phyloP scores from a whole-genome alignment of 805 yeast genomes.

The Candida berthetii region DNA sequence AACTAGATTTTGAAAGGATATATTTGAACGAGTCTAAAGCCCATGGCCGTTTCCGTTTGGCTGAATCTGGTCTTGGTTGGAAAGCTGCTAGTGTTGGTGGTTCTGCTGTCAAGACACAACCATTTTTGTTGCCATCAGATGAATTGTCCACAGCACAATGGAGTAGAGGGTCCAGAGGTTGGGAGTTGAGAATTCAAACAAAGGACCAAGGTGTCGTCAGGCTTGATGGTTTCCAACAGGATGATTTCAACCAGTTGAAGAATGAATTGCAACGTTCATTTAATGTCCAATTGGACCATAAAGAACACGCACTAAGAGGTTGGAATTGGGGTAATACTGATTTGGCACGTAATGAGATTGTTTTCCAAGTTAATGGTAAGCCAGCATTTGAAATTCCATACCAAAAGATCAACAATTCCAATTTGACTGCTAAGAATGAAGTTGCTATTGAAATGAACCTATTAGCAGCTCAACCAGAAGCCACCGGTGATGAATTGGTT shows the following conservation, averaged over 20 bases:
- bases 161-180: conserved; percentile 93
- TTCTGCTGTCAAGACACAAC: conserved; percentile 47
- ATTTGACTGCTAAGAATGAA: conserved; percentile 87
- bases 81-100: conserved; percentile 55
- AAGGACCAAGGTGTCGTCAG: conserved; percentile 80
- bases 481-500: conserved; percentile 92
- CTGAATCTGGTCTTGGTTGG: conserved; percentile 98
- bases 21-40: conserved; percentile 81
- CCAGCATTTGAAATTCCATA: conserved; percentile 94
- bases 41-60: conserved; percentile 88
- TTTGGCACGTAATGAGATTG: conserved; percentile 85
- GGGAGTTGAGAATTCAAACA: conserved; percentile 83
- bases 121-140: conserved; percentile 84
- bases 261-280: conserved; percentile 79
- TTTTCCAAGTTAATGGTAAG: conserved; percentile 78
- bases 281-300: conserved; percentile 65
- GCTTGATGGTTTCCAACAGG: conserved; percentile 88
- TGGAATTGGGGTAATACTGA: conserved; percentile 99
- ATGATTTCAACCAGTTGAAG: conserved; percentile 76
- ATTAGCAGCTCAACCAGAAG: conserved; percentile 45
- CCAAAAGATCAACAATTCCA: conserved; percentile 70
- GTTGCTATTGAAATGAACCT: conserved; percentile 83
- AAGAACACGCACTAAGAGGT: conserved; percentile 91
- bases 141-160: conserved; percentile 77
- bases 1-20: conserved; percentile 76